Evolutionary conservation across 129 eudicot genomes (phyloP), one percentile per base, ranked within the genome.

Genomic region (Arctium minus): DNA sequence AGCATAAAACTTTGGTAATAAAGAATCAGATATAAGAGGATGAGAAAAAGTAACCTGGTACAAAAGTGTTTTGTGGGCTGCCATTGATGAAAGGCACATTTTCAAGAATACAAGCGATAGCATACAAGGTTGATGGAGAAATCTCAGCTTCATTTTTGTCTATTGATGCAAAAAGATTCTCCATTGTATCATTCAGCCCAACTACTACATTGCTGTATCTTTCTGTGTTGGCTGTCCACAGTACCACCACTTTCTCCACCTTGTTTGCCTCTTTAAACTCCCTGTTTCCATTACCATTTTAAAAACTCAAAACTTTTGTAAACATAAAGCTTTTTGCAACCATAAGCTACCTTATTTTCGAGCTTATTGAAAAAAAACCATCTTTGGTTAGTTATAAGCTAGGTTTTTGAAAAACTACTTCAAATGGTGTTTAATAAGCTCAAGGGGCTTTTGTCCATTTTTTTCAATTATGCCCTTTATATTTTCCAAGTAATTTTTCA

Each of bases 1-100:
- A 67, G 22, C 2, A 27, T 48, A 70, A 37, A 53, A 42, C 15
- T 33, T 60, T 10, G 22, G 27, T 32, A 30, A 7, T 62, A 37
- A 18, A 4, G 4, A 22, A 10, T 31, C 37, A 60, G 4, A 48
- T 12, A 27, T 53, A 31, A 39, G n/a, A 17, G 13, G 65, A 2
- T 8, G 39, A 11, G 29, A 40, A n/a, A 29, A 22, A 10, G 27
- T 62, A 76, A 92, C 95, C 98, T 35, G 97, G 97, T 30, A 96
- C 99, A 77, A 96, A 96, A 29, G 99, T 96, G 89, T 96, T 96
- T 72, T 96, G 99, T 8, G 99, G 99, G 92, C 99, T 96, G 35
- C 99, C 99, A 73, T 96, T 96, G 84, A 96, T 91, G 82, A 96
- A 96, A 64, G 99, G 99, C 48, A 96, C 88, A 71, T 96, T 91